phyloP scores from a whole-genome alignment of 768 basidiomycete species.

The Psilocybe azurescens region DNA sequence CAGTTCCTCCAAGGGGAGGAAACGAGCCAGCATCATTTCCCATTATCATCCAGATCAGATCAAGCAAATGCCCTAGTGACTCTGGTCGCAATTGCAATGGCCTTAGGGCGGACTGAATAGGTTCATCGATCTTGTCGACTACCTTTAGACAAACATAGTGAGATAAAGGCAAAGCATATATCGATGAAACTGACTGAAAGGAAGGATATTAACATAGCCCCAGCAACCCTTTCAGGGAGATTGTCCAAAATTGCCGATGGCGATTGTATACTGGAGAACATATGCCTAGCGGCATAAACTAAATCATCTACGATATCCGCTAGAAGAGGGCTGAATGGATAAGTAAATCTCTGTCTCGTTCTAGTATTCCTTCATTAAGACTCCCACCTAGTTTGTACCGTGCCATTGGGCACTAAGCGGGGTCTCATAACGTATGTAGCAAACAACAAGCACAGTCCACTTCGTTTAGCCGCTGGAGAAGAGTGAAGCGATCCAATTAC shows the following conservation, averaged over 20 bases:
- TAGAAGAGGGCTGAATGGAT: constrained; percentile 5
- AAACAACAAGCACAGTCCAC: constrained; percentile 61
- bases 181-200: constrained; percentile 38
- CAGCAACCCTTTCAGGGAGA: constrained; percentile 29
- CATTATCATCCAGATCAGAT: constrained; percentile 47
- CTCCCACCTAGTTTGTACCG: not conserved
- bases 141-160: constrained; percentile 3
- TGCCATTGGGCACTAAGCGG: constrained; percentile 33
- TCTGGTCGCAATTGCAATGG: constrained; percentile 48
- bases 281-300: constrained; percentile 20
- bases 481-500: constrained; percentile 51
- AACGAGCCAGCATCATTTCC: constrained; percentile 25
- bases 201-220: constrained; percentile 46
- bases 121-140: constrained; percentile 2
- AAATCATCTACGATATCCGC: constrained; percentile 24
- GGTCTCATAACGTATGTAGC: constrained; percentile 58
- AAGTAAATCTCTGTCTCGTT: not conserved
- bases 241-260: constrained; percentile 7
- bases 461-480: constrained; percentile 66
- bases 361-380: not conserved
- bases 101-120: not conserved
- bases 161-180: not conserved
- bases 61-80: constrained; percentile 47
- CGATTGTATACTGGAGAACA: constrained; percentile 14
- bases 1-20: constrained; percentile 18